A percentile compares a stretch with the other conserved stretches of the same genome.
Evolutionary conservation across 306 rosid genomes (phyloP).

Genomic region (Rubus idaeus): DNA sequence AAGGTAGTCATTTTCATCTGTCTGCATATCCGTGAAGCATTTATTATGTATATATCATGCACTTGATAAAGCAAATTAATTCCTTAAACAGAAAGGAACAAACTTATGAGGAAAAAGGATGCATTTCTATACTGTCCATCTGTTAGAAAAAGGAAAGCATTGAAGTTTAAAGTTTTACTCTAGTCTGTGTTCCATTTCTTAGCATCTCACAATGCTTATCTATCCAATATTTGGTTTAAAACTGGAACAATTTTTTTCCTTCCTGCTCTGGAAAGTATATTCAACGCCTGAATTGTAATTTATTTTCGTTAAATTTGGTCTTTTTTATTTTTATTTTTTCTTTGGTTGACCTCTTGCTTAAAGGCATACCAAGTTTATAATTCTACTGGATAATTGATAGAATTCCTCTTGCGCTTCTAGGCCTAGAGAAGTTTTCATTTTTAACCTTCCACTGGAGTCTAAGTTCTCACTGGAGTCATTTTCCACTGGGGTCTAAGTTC

Average conservation of each 20-base stretch:
- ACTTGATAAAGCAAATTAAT: not conserved
- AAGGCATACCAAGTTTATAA: not conserved
- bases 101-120: not conserved
- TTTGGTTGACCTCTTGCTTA: not conserved
- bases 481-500: not conserved
- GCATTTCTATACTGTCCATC: not conserved
- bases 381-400: not conserved
- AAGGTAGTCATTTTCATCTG: constrained; percentile 55
- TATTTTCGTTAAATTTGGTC: no score
- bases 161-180: no score
- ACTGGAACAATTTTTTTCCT: no score
- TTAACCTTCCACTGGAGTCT: not conserved
- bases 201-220: no score
- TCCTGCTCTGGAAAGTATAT: no score
- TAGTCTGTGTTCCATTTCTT: no score
- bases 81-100: not conserved
- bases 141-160: no score
- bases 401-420: not conserved
- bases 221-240: no score
- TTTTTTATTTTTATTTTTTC: not conserved
- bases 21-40: not conserved
- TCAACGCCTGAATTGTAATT: no score
- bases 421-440: not conserved
- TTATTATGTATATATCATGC: not conserved
- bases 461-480: no score